phyloP scores from a whole-genome alignment of 257 asterid genomes.

The Eustoma russellianum region DNA sequence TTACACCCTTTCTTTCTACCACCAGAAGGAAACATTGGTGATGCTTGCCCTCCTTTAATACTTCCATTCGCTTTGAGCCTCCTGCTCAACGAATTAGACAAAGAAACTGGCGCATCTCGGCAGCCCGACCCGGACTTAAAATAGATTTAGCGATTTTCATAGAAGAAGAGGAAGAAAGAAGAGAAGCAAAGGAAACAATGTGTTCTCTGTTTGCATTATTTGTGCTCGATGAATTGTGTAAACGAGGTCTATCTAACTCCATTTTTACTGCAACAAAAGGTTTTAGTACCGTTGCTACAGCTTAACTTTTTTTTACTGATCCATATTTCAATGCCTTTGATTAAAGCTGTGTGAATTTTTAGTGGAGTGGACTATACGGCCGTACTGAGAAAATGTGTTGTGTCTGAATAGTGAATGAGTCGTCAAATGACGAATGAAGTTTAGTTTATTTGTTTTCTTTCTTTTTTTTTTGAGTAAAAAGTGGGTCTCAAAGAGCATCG shows the following conservation, averaged over 20 bases:
- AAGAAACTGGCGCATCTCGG: conserved; percentile 56
- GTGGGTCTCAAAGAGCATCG: too few relatives aligned
- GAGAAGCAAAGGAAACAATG: conserved; percentile 61
- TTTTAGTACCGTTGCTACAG: background rate
- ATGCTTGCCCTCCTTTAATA: conserved; percentile 65
- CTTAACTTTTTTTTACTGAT: conserved; percentile 14
- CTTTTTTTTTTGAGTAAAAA: too few relatives aligned
- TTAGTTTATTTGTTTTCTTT: too few relatives aligned
- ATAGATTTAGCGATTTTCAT: conserved; percentile 41
- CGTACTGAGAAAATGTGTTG: background rate
- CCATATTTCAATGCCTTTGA: conserved; percentile 2
- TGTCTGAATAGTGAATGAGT: background rate
- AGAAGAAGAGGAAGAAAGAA: conserved; percentile 40
- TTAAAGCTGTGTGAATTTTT: conserved; percentile 2
- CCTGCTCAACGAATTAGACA: conserved; percentile 74
- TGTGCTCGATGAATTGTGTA: conserved; percentile 32
- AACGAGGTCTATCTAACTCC: conserved; percentile 61
- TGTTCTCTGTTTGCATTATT: conserved; percentile 36
- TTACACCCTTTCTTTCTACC: conserved; percentile 54
- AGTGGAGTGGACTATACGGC: conserved; percentile 10
- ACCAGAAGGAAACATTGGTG: conserved; percentile 51
- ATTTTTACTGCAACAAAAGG: conserved; percentile 8
- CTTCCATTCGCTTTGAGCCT: conserved; percentile 66
- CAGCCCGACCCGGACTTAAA: conserved; percentile 39
- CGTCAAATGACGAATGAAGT: background rate